Conservation (phyloP, 2,329 filamentous ascomycete species). For the Alternaria ethzedia region DNA sequence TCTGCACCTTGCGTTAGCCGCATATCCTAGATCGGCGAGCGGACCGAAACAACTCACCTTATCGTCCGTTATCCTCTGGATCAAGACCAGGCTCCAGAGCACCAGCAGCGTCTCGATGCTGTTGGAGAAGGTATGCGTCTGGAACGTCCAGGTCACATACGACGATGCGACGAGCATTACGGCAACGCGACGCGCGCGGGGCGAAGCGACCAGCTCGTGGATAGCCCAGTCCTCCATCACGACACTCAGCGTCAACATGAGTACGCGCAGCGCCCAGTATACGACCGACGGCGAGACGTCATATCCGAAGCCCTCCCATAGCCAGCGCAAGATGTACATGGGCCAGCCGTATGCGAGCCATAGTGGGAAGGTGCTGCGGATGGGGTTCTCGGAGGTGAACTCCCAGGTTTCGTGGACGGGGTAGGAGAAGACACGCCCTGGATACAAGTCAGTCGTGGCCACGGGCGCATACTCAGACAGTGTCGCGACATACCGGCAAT, state of each 20-base stretch:
- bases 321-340: constrained; percentile 90
- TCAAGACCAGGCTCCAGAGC: constrained; percentile 90
- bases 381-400: constrained; percentile 85
- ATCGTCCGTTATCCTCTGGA: constrained; percentile 81
- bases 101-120: constrained; percentile 93
- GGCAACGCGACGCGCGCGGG: constrained; percentile 72
- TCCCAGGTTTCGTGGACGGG: constrained; percentile 93
- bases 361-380: constrained; percentile 95
- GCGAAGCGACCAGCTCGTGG: constrained; percentile 83
- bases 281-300: constrained; percentile 83
- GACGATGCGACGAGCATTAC: constrained; percentile 89
- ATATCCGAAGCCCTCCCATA: constrained; percentile 86
- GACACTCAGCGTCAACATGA: constrained; percentile 96
- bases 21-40: constrained; percentile 28
- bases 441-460: constrained; percentile 15
- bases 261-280: constrained; percentile 84
- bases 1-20: constrained; percentile 56
- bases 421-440: constrained; percentile 92
- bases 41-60: constrained; percentile 64
- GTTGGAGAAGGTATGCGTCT: constrained; percentile 98
- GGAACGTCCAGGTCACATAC: constrained; percentile 98
- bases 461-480: not conserved
- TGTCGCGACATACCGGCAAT: constrained; percentile 73
- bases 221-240: constrained; percentile 98
- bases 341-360: constrained; percentile 95